These are phyloP conservation scores for Cephalotrichum gorgonifer DNA, from an alignment of 2,329 filamentous ascomycete species.

Conservation along the genomic window DNA sequence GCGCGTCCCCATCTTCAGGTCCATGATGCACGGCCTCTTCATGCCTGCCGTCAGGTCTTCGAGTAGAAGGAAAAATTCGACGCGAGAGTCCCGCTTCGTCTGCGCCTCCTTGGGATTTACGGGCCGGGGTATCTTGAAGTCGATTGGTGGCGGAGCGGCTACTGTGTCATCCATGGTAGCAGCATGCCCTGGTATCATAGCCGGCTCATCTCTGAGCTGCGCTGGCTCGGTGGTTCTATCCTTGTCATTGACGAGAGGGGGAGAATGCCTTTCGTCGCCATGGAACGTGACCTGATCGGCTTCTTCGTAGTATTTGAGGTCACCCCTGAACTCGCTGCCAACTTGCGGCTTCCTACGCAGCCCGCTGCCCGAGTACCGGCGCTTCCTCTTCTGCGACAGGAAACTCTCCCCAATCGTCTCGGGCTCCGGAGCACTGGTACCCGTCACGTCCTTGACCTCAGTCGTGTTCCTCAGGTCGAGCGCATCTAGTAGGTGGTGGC, in stretches of 20 bases:
- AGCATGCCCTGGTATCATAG: neutral
- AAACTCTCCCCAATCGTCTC: conserved; percentile 38
- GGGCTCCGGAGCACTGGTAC: conserved; percentile 55
- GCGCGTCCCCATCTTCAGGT: conserved; percentile 96
- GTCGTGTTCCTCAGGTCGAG: conserved; percentile 14
- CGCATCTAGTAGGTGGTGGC: neutral
- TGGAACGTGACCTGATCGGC: conserved; percentile 76
- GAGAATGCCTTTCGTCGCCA: conserved; percentile 35
- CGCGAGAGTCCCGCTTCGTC: conserved; percentile 50
- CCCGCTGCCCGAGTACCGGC: conserved; percentile 81
- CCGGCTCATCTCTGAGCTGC: conserved; percentile 7
- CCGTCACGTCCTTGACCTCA: conserved; percentile 44
- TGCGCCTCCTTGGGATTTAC: conserved; percentile 71
- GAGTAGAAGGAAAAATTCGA: conserved; percentile 85
- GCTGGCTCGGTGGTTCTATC: neutral
- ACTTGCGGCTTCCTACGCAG: conserved; percentile 64
- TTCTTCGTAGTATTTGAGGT: conserved; percentile 83
- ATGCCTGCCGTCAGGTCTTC: conserved; percentile 95
- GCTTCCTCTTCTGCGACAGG: conserved; percentile 38
- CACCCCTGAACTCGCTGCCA: conserved; percentile 59
- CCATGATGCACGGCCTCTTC: conserved; percentile 92
- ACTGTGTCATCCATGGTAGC: neutral
- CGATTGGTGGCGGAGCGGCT: conserved; percentile 15
- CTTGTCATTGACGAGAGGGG: neutral
- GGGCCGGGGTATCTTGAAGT: conserved; percentile 42